Evolutionary conservation across 2,329 filamentous ascomycete genomes (phyloP).

Genomic region (Colletotrichum sojae): DNA sequence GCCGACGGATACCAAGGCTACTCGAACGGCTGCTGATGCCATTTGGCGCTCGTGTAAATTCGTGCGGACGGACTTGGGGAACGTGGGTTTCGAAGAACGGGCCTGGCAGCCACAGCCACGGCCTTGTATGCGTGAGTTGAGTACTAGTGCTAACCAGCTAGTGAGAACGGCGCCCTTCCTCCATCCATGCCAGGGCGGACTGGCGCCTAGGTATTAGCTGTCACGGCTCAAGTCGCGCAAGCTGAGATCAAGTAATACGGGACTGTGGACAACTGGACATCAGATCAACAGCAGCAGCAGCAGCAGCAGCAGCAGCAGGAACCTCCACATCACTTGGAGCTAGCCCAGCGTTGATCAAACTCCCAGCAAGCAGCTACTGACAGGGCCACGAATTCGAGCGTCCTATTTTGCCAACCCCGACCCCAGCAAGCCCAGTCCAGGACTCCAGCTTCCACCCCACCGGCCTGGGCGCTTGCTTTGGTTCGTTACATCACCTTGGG

Average conservation of each 20-base stretch:
- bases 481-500: conserved; percentile 36
- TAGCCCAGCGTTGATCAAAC: conserved; percentile 37
- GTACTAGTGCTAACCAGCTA: conserved; percentile 14
- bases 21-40: conserved; percentile 13
- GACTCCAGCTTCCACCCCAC: conserved; percentile 26
- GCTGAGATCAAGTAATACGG: conserved; percentile 19
- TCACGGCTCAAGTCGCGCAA: conserved; percentile 23
- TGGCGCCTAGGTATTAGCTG: conserved; percentile 17
- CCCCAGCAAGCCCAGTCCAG: conserved; percentile 25
- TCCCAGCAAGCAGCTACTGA: conserved; percentile 18
- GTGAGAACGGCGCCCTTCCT: conserved; percentile 21
- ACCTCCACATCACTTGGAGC: conserved; percentile 33
- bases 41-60: conserved; percentile 13
- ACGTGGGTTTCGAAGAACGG: conserved; percentile 27
- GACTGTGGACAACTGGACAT: conserved; percentile 14
- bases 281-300: conserved; percentile 30
- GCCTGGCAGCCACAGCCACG: conserved; percentile 13
- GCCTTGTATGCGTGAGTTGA: conserved; percentile 5
- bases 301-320: conserved; percentile 23
- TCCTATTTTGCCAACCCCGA: conserved; percentile 35
- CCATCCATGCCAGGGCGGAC: conserved; percentile 15
- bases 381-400: conserved; percentile 27
- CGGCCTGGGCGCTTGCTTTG: conserved; percentile 35
- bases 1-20: conserved; percentile 7
- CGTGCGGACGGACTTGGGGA: conserved; percentile 29